Conservation (phyloP, 2,329 filamentous ascomycete species). For the Paecilomyces sp. region DNA sequence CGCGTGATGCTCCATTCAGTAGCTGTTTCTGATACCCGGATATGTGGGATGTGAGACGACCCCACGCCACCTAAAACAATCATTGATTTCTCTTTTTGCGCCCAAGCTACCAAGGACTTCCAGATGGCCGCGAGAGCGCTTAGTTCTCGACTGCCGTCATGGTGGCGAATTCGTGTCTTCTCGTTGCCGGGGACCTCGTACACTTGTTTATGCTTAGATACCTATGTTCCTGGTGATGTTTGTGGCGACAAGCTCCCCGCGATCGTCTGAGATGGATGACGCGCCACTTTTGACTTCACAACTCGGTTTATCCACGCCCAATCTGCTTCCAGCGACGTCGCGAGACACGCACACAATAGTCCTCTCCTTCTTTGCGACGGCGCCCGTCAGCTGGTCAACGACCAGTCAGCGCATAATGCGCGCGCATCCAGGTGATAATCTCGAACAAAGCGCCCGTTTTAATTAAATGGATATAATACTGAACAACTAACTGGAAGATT, state of each 20-base stretch:
- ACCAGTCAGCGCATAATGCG: not conserved
- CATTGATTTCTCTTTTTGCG: not conserved
- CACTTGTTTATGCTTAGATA: not conserved
- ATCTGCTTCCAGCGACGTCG: not conserved
- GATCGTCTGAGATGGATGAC: not conserved
- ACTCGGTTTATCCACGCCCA: not conserved
- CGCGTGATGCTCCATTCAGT: not conserved
- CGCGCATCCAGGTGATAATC: not conserved
- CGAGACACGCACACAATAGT: not conserved
- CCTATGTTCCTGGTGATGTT: not conserved
- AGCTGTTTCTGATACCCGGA: not conserved
- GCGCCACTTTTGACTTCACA: not conserved
- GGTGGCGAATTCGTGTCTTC: not conserved
- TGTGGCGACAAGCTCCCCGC: not conserved
- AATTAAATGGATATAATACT: not conserved
- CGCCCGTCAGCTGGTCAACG: not conserved
- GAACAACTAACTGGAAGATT: not conserved
- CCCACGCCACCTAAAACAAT: not conserved
- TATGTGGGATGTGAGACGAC: not conserved
- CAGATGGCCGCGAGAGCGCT: not conserved
- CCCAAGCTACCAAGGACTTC: not conserved
- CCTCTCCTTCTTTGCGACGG: not conserved
- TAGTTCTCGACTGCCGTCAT: not conserved
- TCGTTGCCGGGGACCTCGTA: not conserved
- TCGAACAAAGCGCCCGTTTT: not conserved